phyloP scores from a whole-genome alignment of 2,329 filamentous ascomycete genomes.

The Lasiodiplodia hormozganensis region DNA sequence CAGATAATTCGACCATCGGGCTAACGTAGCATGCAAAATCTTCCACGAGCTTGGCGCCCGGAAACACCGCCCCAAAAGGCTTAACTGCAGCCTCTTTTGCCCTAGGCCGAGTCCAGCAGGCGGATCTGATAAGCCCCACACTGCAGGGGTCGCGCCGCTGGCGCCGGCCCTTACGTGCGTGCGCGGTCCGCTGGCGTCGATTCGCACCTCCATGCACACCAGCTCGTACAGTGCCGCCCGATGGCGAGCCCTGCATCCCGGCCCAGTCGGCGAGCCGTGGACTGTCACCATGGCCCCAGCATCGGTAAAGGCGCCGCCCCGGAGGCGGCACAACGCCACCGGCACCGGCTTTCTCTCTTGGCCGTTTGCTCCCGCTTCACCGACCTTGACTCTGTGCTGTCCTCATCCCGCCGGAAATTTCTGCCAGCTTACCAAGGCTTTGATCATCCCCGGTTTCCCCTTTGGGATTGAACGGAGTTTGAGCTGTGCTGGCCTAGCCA shows the following conservation, averaged over 20 bases:
- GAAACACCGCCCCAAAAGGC: constrained; percentile 15
- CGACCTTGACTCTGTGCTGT: neutral
- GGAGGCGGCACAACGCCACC: constrained; percentile 8
- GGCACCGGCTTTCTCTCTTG: neutral
- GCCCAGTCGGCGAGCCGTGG: constrained; percentile 5
- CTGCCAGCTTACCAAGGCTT: neutral
- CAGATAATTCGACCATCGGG: constrained; percentile 21
- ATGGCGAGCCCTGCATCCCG: neutral
- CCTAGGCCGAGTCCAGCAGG: constrained; percentile 17
- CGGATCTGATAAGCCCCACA: constrained; percentile 31
- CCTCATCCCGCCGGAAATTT: neutral
- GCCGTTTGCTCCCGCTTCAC: neutral
- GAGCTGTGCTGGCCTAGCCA: constrained; percentile 14
- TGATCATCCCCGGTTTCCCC: constrained; percentile 14
- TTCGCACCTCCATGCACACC: neutral
- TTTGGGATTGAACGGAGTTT: neutral
- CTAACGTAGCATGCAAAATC: constrained; percentile 22
- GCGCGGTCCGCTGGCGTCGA: neutral
- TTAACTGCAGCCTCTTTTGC: constrained; percentile 23
- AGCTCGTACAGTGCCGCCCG: neutral
- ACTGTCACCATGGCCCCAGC: constrained; percentile 11
- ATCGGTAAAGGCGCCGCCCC: constrained; percentile 3
- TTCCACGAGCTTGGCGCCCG: constrained; percentile 4
- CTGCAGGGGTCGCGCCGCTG: neutral
- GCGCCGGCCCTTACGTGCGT: constrained; percentile 18